Evolutionary conservation across 2,329 filamentous ascomycete species (phyloP).

Genomic region (Xylaria polymorpha): DNA sequence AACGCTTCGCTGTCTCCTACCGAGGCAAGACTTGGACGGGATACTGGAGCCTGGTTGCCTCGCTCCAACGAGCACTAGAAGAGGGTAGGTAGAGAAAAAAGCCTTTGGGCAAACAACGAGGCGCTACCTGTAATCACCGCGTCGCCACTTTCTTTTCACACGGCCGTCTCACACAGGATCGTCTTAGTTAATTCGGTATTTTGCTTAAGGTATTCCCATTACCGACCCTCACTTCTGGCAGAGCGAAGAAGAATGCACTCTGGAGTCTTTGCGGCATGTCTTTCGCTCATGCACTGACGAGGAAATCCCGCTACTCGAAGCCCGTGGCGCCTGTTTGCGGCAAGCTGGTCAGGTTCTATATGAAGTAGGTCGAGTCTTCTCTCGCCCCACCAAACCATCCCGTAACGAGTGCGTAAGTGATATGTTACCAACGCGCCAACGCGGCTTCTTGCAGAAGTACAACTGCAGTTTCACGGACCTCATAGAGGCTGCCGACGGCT

Average conservation of each 20-base stretch:
- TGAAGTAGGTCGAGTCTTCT: constrained; percentile 64
- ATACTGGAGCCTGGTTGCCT: constrained; percentile 93
- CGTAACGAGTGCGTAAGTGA: constrained; percentile 25
- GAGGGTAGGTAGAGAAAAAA: constrained; percentile 70
- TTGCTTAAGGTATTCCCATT: constrained; percentile 78
- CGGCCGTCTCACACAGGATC: constrained; percentile 26
- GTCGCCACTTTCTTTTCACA: constrained; percentile 40
- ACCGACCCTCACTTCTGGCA: constrained; percentile 90
- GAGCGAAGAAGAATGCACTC: constrained; percentile 77
- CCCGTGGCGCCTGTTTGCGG: constrained; percentile 81
- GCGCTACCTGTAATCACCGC: neutral
- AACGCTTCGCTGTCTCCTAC: constrained; percentile 87
- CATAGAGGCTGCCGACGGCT: constrained; percentile 78
- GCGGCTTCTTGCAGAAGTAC: constrained; percentile 69
- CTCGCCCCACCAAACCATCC: constrained; percentile 35
- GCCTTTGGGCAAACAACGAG: constrained; percentile 8
- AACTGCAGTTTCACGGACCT: constrained; percentile 78
- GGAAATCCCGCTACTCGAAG: constrained; percentile 83
- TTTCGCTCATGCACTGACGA: constrained; percentile 90
- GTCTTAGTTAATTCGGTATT: constrained; percentile 41
- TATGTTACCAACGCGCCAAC: constrained; percentile 38
- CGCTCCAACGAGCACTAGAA: constrained; percentile 86
- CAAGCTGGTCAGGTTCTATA: constrained; percentile 85
- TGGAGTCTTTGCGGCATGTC: constrained; percentile 78
- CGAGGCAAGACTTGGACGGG: constrained; percentile 86